Conservation (phyloP, 345 rosid species). For the Gossypioides kirkii region DNA sequence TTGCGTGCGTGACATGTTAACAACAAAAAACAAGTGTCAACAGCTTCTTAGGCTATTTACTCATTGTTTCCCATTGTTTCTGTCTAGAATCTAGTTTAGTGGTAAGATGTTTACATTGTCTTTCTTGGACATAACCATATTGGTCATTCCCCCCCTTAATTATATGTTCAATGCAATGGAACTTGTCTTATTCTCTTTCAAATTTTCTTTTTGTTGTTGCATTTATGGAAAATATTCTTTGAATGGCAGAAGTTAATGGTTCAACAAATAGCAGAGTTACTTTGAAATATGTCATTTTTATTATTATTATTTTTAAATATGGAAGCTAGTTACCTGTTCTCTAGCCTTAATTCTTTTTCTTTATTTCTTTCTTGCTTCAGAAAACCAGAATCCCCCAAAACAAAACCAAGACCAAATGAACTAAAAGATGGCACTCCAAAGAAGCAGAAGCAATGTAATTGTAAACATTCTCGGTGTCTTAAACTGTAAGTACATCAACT, state of each 20-base stretch:
- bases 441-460: slow-evolving; percentile 95
- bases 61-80: neutral
- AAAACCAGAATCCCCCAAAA: slow-evolving; percentile 79
- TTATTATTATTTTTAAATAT: slow-evolving; percentile 1
- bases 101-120: neutral
- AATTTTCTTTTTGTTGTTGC: neutral
- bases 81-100: neutral
- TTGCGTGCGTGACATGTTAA: neutral
- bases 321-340: neutral
- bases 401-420: slow-evolving; percentile 65
- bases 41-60: neutral
- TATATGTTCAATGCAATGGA: neutral
- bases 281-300: neutral
- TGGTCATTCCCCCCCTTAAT: neutral
- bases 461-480: slow-evolving; percentile 97
- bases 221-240: neutral
- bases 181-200: neutral
- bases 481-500: slow-evolving; percentile 61
- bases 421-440: slow-evolving; percentile 89
- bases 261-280: neutral
- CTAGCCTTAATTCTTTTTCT: neutral
- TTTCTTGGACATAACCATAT: neutral
- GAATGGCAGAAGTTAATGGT: neutral
- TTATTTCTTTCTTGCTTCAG: slow-evolving; percentile 32
- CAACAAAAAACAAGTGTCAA: neutral